phyloP scores from a whole-genome alignment of 768 basidiomycete genomes.

The Tulasnella calospora region DNA sequence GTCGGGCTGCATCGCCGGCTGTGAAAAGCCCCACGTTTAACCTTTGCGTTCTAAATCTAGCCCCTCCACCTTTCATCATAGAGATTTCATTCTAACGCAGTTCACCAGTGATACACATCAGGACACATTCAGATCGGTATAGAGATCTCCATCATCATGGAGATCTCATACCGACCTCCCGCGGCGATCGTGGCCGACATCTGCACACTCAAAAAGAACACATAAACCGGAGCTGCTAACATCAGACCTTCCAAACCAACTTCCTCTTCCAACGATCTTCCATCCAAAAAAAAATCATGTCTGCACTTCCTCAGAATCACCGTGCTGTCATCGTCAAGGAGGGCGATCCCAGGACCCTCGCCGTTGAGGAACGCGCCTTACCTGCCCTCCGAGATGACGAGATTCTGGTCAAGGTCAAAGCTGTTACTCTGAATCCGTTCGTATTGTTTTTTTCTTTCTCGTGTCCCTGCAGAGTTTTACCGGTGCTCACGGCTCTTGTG shows the following conservation, averaged over 20 bases:
- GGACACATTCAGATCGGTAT: neutral
- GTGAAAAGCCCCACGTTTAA: neutral
- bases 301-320: neutral
- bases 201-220: neutral
- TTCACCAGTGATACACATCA: neutral
- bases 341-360: neutral
- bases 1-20: neutral
- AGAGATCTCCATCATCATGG: neutral
- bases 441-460: neutral
- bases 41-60: neutral
- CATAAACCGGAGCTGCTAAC: neutral
- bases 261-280: neutral
- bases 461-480: neutral
- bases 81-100: neutral
- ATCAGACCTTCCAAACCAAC: neutral
- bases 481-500: neutral
- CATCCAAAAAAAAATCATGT: neutral
- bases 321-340: slow-evolving; percentile 1
- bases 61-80: neutral
- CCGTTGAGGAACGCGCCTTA: neutral
- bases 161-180: too few relatives aligned
- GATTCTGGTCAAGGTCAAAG: slow-evolving; percentile 26
- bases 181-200: neutral
- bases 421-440: slow-evolving; percentile 29
- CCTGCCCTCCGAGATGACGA: neutral